Evolutionary conservation across 352 stramenopile genomes (phyloP), one percentile per base, ranked within the genome.

Genomic region (Pythium angustatum): DNA sequence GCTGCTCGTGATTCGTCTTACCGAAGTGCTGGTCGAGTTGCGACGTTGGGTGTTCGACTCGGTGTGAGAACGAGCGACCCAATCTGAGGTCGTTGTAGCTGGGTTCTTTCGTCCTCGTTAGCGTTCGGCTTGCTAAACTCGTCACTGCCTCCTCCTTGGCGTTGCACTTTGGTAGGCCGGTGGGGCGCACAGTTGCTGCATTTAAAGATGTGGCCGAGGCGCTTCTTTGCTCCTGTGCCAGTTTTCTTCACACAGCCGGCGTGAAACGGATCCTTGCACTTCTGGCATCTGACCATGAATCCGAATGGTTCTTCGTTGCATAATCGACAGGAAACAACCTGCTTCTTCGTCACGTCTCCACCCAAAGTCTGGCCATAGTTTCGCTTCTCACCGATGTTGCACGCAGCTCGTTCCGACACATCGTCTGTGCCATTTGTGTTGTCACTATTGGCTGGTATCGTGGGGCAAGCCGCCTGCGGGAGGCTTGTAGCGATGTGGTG

Each of bases 201-300:
- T 43, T 78, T 68, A 40, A 72, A 67, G 27, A 76, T 68, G 38
- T 75, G 65, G 4, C 72, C 66, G 11, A 76, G 27, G 17, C 66
- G 69, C 43, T 72, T 75, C 44, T 73, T 79, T 2, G 63, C 41
- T 19, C 65, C 65, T 5, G 30, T 41, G 28, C 19, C 55, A 10
- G 8, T 68, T 26, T 72, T 72, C 52, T 82, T 77, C 14, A 77
- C 65, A 36, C 77, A 85, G 3, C 74, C 64, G 9, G 75, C 72
- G 41, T 85, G 77, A 45, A 79, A 85, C 11, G 66, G 66, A 33
- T 79, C 62, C 40, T 78, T 75, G 70, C 77, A 85, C 51, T 81
- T 79, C 31, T 85, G 77, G 41, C 77, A 85, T 7, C 73, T 66
- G 6, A 85, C 69, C 77, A 85, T 85, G 38, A 85, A 83, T 7